Conservation (phyloP, 176 grass and related monocot species). For the bread wheat (Triticum aestivum) region IWGSC_CS_RefSeq_v2.1 NC_057812.1:149248970-149249469, state of each 20-base stretch:
- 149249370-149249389: constrained; percentile 50
- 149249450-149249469: constrained; percentile 82
- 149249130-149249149: constrained; percentile 67
- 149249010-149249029: constrained; percentile 88
- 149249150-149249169: constrained; percentile 55
- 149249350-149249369: constrained; percentile 59
- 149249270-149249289: constrained; percentile 83
- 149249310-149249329: constrained; percentile 91
- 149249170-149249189: constrained; percentile 89
- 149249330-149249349: constrained; percentile 69
- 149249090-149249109: constrained; percentile 69
- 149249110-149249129: constrained; percentile 75
- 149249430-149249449: constrained; percentile 86
- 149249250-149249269: constrained; percentile 91
- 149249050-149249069: constrained; percentile 89
- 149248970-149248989: constrained; percentile 79
- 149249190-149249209: constrained; percentile 58
- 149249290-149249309: constrained; percentile 82
- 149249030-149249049: constrained; percentile 68
- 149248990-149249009: constrained; percentile 88
- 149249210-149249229: constrained; percentile 56
- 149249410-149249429: constrained; percentile 82
- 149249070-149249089: constrained; percentile 79
- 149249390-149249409: constrained; percentile 78
- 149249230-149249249: constrained; percentile 81